phyloP scores from a whole-genome alignment of 1,284 basidiomycete genomes.

The Athelia sp. region DNA sequence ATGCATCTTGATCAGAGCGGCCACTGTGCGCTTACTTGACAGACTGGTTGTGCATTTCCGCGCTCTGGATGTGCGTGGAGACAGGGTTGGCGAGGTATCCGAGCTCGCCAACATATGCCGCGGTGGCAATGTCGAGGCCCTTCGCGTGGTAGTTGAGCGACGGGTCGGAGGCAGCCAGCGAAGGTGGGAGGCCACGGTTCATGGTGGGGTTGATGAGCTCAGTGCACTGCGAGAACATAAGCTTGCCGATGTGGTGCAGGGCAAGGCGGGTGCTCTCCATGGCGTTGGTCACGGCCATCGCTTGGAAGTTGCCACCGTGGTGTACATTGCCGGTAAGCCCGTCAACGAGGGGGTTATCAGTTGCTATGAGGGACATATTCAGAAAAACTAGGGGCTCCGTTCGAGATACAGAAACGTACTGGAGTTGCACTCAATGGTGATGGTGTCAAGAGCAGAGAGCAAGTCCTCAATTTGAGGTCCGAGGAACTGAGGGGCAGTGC shows the following conservation, averaged over 20 bases:
- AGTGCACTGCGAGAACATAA: slow-evolving; percentile 56
- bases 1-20: background rate
- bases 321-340: slow-evolving; percentile 39
- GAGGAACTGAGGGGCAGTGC: slow-evolving; percentile 53
- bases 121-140: slow-evolving; percentile 70
- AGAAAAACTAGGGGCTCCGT: background rate
- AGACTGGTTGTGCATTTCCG: slow-evolving; percentile 87
- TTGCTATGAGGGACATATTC: slow-evolving; percentile 25
- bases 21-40: slow-evolving; percentile 55
- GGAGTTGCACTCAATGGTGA: slow-evolving; percentile 56
- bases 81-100: slow-evolving; percentile 82
- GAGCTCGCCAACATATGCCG: slow-evolving; percentile 78
- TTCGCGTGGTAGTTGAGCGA: slow-evolving; percentile 56
- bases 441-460: slow-evolving; percentile 37
- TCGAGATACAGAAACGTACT: slow-evolving; percentile 36
- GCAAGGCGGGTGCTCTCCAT: slow-evolving; percentile 59
- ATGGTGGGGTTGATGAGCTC: slow-evolving; percentile 54
- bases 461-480: slow-evolving; percentile 58
- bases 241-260: slow-evolving; percentile 52
- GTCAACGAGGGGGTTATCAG: slow-evolving; percentile 55
- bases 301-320: slow-evolving; percentile 60
- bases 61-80: slow-evolving; percentile 79
- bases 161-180: slow-evolving; percentile 49
- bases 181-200: slow-evolving; percentile 53
- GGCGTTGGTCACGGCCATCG: slow-evolving; percentile 55